These are phyloP conservation scores for Aspergillus spinulosporus DNA, from an alignment of 2,329 filamentous ascomycete species.

Conservation along the genomic window DNA sequence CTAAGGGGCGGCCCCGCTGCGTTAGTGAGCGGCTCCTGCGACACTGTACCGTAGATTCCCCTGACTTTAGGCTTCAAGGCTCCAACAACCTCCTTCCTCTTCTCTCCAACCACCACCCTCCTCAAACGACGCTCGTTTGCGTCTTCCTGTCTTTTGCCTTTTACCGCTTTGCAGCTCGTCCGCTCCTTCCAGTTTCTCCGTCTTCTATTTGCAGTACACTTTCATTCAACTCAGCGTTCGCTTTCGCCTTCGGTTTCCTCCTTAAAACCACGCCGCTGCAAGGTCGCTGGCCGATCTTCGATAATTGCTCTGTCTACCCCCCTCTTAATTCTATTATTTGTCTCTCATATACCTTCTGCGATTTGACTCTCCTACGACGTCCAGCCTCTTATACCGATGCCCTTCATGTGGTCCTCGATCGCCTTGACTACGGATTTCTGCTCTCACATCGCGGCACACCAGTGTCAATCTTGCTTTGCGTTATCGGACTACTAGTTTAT, in stretches of 20 bases:
- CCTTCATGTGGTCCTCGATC: conserved; percentile 37
- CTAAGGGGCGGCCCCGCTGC: conserved; percentile 1
- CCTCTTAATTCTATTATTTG: conserved; percentile 11
- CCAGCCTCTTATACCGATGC: conserved; percentile 23
- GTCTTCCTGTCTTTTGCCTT: conserved; percentile 2
- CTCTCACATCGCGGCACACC: conserved; percentile 26
- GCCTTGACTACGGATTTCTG: conserved; percentile 27
- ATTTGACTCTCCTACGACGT: conserved; percentile 4
- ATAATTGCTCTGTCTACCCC: conserved; percentile 11
- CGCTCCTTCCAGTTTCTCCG: neutral
- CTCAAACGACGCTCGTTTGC: conserved; percentile 2
- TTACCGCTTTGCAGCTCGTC: conserved; percentile 1
- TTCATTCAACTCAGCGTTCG: neutral
- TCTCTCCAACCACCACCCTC: neutral
- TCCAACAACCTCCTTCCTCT: conserved; percentile 1
- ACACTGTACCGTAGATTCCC: neutral
- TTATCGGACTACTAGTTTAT: conserved; percentile 6
- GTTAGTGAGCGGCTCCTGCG: neutral
- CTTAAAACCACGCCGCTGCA: conserved; percentile 12
- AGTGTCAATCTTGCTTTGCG: conserved; percentile 26
- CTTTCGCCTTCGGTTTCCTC: neutral
- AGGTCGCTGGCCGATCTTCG: conserved; percentile 34
- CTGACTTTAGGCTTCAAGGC: neutral
- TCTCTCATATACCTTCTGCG: conserved; percentile 1
- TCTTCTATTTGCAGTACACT: neutral